Evolutionary conservation across 345 rosid species (phyloP), one percentile per base, ranked within the genome.

Genomic region (Gossypium australe): DNA sequence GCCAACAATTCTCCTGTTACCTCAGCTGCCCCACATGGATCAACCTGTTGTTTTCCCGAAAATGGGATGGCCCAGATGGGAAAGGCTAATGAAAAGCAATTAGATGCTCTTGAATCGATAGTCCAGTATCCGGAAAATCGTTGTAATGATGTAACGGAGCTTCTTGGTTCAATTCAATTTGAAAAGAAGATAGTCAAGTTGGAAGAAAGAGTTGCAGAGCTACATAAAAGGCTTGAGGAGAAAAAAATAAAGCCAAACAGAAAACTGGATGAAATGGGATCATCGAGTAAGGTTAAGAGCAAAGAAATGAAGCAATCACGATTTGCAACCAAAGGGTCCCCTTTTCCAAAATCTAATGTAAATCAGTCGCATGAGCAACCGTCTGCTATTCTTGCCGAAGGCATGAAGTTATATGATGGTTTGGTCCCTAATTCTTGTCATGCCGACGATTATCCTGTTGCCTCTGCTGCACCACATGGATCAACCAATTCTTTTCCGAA

Each of bases 131-230:
- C 89, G 85, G 87, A 89, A 80, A 75, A 79, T 80, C 82, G 76
- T 77, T 80, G 80, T 53, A 77, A 81, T 52, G 92, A 91, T 72
- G 86, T 87, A 3, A 60, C 67, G 6, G 2, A 22, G 38, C 63
- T 84, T 70, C 76, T 87, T 80, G 86, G 89, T 60, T 91, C 77
- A 34, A 87, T 86, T 84, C 85, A 85, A 70, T 61, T 88, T 58
- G 77, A 83, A 77, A 92, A 88, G 61, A 80, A 77, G 80, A 85
- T 86, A 18, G 47, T 25, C 13, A 77, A 80, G 78, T 80, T 91
- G 76, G 89, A 88, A 81, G 84, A 84, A 78, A 88, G 89, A 25
- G 81, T 69, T 78, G 74, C 76, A 71, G 82, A 85, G 60, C 84
- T 87, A 14, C 69, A 76, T 66, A 83, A 77, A 80, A 81, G 77